Base-by-base conservation (phyloP, 1,139 yeast species). In the Arxiozyma heterogenica region DNA sequence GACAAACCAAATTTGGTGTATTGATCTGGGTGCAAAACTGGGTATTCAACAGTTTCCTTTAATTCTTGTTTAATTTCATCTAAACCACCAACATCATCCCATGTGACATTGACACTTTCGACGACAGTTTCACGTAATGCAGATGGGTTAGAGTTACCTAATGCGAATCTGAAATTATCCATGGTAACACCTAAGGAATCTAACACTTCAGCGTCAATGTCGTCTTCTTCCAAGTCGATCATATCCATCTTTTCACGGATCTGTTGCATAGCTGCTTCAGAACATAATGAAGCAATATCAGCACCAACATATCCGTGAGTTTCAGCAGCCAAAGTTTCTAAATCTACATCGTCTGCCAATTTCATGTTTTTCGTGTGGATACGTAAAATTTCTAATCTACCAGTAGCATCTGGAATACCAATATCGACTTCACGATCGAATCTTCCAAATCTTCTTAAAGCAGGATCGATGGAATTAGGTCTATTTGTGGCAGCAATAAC, bases 301-400 rank as follows among this genome's bases (percentile, higher is more conserved):
- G 98, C 96, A 77, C 99, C 99, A 56, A 93, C 98, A 68, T 90
- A 93, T 76, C 98, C 98, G 70, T 93, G 98, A 41, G 99, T 93
- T 73, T 84, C 91, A 41, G 86, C 73, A 21, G 93, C 93, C 72
- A 93, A 86, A 47, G 94, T 80, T 76, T 93, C 98, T 69, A 93
- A 81, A 71, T 93, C 97, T 54, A 93, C 98, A 68, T 88, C 98
- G 58, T 84, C 96, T 48, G 82, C 93, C 66, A 93, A 80, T 75
- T 93, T 94, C 98, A 93, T 94, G 75, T 94, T 94, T 77, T 93
- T 93, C 58, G 98, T 93, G 73, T 85, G 93, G 62, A 85, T 85
- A 74, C 95, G 84, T 68, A 94, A 79, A 64, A 93, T 93, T 76
- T 94, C 99, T 64, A 93, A 80, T 77, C 99, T 88, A 64, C 98